Base-by-base conservation (phyloP, 1,284 basidiomycete genomes). In the Limonomyces culmigenus region DNA sequence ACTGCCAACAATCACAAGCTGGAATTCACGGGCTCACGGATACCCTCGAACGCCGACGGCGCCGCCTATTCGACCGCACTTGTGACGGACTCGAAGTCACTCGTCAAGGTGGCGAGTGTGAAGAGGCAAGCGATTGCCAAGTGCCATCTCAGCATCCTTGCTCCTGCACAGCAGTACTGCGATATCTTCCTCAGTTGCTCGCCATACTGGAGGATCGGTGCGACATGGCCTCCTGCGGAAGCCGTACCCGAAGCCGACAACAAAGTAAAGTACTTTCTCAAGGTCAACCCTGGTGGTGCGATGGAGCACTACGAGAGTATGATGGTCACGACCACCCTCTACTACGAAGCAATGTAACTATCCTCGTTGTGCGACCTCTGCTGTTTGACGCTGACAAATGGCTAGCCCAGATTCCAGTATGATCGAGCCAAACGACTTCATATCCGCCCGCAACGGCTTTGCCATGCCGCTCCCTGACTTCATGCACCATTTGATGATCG, bases 381-480 rank as follows among this genome's bases (percentile, higher is more conserved):
- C 29, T 23, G 39, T 15, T 18, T 37, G 41, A 44, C 50, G 31
- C 42, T 20, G 6, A 37, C 29, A 11, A 21, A 32, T 3, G 19
- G 19, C 16, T 46, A 85, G 80, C 47, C 81, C 81, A 1, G 78
- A 85, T 39, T 66, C 73, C 14, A 55, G 56, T 6, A 70, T 79
- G 67, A 56, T 81, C 21, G 76, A 83, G 47, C 78, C 79, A 3
- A 62, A 64, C 37, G 74, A 79, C 40, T 79, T 78, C 45, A 70
- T 86, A 40, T 68, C 74, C 1, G 78, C 79, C 13, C 64, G 75
- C 34, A 86, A 83, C 47, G 71, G 80, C 40, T 86, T 72, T 46
- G 81, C 79, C 1, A 80, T 86, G 79, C 63, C 76, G 2, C 74
- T 76, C 52, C 58, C 60, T 32, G 77, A 83, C 50, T 86, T 86